These are phyloP conservation scores for Paulownia fortunei DNA, from an alignment of 257 asterid genomes.

Conservation along the genomic window DNA sequence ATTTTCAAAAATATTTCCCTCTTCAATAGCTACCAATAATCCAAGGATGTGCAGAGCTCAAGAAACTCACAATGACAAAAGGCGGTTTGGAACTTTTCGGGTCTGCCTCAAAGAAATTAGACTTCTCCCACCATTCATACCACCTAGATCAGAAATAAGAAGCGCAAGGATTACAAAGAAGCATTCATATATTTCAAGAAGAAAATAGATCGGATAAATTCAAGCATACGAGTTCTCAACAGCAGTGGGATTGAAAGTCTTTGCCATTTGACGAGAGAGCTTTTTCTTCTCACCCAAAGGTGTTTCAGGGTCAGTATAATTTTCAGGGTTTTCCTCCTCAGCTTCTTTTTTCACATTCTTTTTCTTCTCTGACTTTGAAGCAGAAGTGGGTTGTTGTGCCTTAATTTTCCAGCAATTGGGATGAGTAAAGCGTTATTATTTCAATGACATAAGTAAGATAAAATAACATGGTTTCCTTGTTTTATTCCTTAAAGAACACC, in stretches of 20 bases:
- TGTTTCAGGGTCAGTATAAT: slow-evolving; percentile 82
- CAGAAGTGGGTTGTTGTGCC: slow-evolving; percentile 68
- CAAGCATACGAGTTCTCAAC: slow-evolving; percentile 84
- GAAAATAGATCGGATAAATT: background rate
- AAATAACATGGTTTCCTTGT: background rate
- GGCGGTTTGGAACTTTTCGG: slow-evolving; percentile 82
- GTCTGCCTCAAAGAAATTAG: slow-evolving; percentile 86
- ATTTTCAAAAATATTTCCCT: background rate
- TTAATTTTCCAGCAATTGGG: slow-evolving; percentile 29
- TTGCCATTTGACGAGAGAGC: slow-evolving; percentile 83
- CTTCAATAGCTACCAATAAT: background rate
- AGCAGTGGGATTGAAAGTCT: slow-evolving; percentile 72
- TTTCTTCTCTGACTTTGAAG: slow-evolving; percentile 73
- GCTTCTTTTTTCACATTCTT: slow-evolving; percentile 69
- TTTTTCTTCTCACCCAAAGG: slow-evolving; percentile 78
- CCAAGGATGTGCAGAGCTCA: slow-evolving; percentile 13
- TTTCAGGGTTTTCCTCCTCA: slow-evolving; percentile 77
- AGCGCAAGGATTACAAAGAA: slow-evolving; percentile 2
- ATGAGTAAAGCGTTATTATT: background rate
- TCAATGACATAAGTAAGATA: background rate
- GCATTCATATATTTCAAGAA: background rate
- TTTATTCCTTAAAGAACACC: slow-evolving; percentile 39
- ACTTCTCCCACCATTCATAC: slow-evolving; percentile 98
- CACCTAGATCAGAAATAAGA: slow-evolving; percentile 57
- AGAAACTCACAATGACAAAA: slow-evolving; percentile 82